Evolutionary conservation across 495 filamentous ascomycete genomes (phyloP).

Genomic region (Aspergillus leporis): DNA sequence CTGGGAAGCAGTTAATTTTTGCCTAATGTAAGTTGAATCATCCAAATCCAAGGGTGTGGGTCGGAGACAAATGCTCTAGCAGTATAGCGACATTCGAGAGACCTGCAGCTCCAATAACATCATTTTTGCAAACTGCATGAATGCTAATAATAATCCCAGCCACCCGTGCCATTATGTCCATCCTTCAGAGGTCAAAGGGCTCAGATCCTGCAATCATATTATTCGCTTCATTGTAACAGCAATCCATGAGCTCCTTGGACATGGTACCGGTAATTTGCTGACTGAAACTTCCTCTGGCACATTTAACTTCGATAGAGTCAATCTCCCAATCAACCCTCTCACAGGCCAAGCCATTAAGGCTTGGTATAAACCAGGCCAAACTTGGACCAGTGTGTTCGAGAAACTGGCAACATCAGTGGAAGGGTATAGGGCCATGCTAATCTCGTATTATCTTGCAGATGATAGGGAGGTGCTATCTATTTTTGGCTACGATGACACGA

Average conservation of each 20-base stretch:
- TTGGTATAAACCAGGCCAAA: not conserved
- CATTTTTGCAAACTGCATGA: not conserved
- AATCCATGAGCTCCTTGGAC: not conserved
- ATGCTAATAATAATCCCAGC: not conserved
- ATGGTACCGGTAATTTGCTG: not conserved
- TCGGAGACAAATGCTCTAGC: too few relatives aligned
- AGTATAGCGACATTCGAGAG: constrained; percentile 5
- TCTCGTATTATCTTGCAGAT: not conserved
- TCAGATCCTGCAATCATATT: not conserved
- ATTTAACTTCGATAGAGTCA: not conserved
- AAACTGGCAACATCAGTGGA: not conserved
- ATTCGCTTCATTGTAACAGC: not conserved
- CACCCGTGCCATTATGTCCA: not conserved
- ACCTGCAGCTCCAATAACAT: not conserved
- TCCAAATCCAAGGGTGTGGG: not conserved
- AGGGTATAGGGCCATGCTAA: not conserved
- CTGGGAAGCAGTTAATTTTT: not conserved
- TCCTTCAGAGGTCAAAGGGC: not conserved
- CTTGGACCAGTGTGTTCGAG: constrained; percentile 2
- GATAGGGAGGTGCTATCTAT: not conserved
- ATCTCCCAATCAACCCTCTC: not conserved
- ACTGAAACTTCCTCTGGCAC: not conserved
- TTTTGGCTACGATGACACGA: not conserved
- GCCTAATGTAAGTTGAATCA: not conserved
- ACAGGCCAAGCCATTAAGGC: not conserved